Conservation (phyloP, 169 alveolate species). For the Eimeria tenella region DNA sequence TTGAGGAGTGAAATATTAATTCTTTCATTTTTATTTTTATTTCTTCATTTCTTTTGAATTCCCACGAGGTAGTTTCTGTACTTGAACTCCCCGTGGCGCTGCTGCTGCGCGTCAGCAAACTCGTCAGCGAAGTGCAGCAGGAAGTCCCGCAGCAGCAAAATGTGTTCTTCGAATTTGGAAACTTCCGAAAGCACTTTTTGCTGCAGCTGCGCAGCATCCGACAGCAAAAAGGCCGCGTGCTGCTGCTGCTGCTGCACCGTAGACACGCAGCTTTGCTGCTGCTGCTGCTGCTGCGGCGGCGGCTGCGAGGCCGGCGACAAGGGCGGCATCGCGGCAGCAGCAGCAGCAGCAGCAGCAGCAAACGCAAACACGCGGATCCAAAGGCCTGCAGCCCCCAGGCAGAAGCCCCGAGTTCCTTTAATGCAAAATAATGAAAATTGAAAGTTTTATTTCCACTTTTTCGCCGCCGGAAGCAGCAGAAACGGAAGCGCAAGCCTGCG, state of each 20-base stretch:
- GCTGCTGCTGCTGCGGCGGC: not conserved
- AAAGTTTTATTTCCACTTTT: too few species aligned
- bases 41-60: not conserved
- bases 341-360: too few species aligned
- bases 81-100: constrained; percentile 51
- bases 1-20: too few species aligned
- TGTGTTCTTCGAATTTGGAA: constrained; percentile 26
- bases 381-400: too few species aligned
- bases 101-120: constrained; percentile 25
- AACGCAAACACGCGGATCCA: too few species aligned
- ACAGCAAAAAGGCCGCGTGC: constrained; percentile 37
- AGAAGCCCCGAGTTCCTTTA: too few species aligned
- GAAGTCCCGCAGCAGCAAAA: constrained; percentile 13
- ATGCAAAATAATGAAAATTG: too few species aligned
- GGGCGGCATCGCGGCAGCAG: too few species aligned
- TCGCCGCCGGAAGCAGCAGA: too few species aligned
- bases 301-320: too few species aligned
- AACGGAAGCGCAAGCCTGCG: too few species aligned
- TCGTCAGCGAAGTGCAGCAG: constrained; percentile 58
- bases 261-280: not conserved
- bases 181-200: constrained; percentile 28
- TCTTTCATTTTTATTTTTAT: not conserved
- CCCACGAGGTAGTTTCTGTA: constrained; percentile 51
- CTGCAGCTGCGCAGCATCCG: constrained; percentile 62
- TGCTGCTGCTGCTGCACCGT: constrained; percentile 69